A percentile compares a stretch with the other conserved stretches of the same genome.
phyloP scores from a whole-genome alignment of 192 early-diverging fungal genomes.

The Rhizoclosmatium globosum region DNA sequence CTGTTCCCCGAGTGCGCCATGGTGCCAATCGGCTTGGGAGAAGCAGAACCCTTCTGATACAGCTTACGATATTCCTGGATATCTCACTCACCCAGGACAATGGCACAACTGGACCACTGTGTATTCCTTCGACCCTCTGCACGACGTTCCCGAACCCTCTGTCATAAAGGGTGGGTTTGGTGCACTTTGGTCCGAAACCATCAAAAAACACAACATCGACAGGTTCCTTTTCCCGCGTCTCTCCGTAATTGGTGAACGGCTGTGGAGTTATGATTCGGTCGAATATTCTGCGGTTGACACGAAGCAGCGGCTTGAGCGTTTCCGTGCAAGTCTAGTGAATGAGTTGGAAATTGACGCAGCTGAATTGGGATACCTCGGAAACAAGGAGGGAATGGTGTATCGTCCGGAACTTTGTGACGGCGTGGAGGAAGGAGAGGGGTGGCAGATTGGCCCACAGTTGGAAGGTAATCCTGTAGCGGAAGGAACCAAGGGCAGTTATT shows the following conservation, averaged over 20 bases:
- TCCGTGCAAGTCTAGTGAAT: conserved; percentile 23
- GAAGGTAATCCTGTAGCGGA: neutral
- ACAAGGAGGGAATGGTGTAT: conserved; percentile 24
- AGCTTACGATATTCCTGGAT: conserved; percentile 18
- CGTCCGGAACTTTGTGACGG: conserved; percentile 23
- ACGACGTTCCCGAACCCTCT: neutral
- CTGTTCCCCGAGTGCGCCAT: conserved; percentile 15
- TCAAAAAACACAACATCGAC: conserved; percentile 27
- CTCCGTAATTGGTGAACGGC: conserved; percentile 37
- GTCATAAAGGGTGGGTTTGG: conserved; percentile 40
- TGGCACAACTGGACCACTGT: conserved; percentile 43
- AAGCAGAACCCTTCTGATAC: neutral
- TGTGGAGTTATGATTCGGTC: conserved; percentile 32
- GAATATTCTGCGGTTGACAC: conserved; percentile 2
- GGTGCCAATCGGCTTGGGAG: conserved; percentile 5
- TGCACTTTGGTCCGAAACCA: conserved; percentile 25
- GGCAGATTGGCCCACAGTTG: neutral
- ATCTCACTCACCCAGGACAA: neutral
- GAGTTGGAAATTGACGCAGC: conserved; percentile 21
- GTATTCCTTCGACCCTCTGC: conserved; percentile 37
- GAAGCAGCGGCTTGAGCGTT: neutral
- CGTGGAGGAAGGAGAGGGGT: neutral
- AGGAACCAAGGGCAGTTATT: conserved; percentile 1
- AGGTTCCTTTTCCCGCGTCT: conserved; percentile 13
- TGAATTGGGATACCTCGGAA: conserved; percentile 10